phyloP scores from a whole-genome alignment of 805 yeast species.

The Metschnikowia kunwiensis region DNA sequence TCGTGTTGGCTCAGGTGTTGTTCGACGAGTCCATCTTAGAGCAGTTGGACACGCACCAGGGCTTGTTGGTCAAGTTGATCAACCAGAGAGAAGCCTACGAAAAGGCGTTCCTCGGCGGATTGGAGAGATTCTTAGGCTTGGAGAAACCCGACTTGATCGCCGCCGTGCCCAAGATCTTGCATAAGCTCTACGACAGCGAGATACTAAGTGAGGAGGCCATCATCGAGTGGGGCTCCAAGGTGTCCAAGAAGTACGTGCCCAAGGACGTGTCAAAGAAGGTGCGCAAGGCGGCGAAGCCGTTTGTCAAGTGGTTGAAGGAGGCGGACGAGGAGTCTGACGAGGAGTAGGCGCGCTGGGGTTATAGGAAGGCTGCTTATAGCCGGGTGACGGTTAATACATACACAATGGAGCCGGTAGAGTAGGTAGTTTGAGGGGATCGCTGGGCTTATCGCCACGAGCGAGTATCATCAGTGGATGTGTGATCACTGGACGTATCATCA shows the following conservation, averaged over 20 bases:
- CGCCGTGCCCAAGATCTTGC: constrained; percentile 74
- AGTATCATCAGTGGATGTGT: too few species aligned
- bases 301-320: constrained; percentile 89
- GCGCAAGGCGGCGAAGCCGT: constrained; percentile 94
- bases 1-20: constrained; percentile 87
- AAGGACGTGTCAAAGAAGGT: constrained; percentile 91
- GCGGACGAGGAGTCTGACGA: constrained; percentile 83
- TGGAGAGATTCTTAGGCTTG: constrained; percentile 88
- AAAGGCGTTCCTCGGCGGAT: constrained; percentile 89
- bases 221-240: constrained; percentile 82
- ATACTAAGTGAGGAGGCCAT: constrained; percentile 80
- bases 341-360: constrained; percentile 42
- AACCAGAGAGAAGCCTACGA: constrained; percentile 63
- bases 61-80: constrained; percentile 77
- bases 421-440: too few species aligned
- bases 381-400: too few species aligned
- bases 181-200: constrained; percentile 79
- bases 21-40: constrained; percentile 74
- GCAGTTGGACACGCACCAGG: constrained; percentile 74
- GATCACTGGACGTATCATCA: too few species aligned
- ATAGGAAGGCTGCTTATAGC: too few species aligned
- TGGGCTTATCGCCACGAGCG: too few species aligned
- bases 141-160: constrained; percentile 69
- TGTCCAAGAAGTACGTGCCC: constrained; percentile 88
- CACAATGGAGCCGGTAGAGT: too few species aligned